These are phyloP conservation scores for Austroboletus eburneus DNA, from an alignment of 768 basidiomycete species.

Conservation along the genomic window DNA sequence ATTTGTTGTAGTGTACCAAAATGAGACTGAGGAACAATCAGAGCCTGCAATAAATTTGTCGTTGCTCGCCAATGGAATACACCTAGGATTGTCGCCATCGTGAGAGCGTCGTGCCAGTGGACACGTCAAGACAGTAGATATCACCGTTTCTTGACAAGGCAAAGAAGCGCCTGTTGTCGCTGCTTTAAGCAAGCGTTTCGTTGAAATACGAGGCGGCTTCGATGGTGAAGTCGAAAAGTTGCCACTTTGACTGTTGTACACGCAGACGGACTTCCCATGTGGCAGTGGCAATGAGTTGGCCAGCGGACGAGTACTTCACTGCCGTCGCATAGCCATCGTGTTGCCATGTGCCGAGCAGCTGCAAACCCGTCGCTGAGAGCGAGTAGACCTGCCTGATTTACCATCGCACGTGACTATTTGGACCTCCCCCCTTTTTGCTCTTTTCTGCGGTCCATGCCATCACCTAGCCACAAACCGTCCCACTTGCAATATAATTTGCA, in stretches of 20 bases:
- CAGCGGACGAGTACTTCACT: not conserved
- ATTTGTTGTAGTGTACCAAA: not conserved
- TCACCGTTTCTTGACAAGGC: not conserved
- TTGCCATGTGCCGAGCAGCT: not conserved
- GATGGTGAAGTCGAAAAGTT: not conserved
- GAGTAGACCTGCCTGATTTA: not conserved
- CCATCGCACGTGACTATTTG: not conserved
- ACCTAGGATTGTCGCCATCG: not conserved
- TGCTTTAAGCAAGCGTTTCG: not conserved
- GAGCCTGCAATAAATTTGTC: not conserved
- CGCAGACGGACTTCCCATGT: not conserved
- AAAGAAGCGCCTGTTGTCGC: not conserved
- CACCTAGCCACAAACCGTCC: not conserved
- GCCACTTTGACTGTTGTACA: not conserved
- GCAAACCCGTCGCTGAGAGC: not conserved
- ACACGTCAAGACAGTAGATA: not conserved
- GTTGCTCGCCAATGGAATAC: not conserved
- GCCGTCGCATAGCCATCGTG: not conserved
- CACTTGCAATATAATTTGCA: not conserved
- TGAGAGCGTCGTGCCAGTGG: not conserved
- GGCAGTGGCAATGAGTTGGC: not conserved
- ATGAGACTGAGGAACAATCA: not conserved
- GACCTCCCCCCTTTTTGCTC: not conserved
- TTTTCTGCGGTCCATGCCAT: not conserved
- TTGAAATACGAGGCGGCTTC: not conserved